Evolutionary conservation across 2,329 filamentous ascomycete species (phyloP).

Genomic region (Cladorrhinum sp.): DNA sequence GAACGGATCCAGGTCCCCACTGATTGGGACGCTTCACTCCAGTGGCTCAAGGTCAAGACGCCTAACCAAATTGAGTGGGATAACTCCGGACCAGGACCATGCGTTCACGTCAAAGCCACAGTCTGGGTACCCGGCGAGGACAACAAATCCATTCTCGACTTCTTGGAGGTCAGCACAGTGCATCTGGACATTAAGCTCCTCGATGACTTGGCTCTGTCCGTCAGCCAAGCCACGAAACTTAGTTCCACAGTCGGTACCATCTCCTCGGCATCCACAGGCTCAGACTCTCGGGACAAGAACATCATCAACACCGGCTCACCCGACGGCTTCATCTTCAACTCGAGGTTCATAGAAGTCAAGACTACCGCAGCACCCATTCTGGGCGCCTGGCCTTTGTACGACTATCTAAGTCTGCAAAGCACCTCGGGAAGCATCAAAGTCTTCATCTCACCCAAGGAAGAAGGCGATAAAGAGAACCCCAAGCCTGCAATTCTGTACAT

Average conservation of each 20-base stretch:
- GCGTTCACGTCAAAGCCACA: slow-evolving; percentile 47
- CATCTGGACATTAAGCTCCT: slow-evolving; percentile 42
- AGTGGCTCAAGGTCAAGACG: slow-evolving; percentile 40
- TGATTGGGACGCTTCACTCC: slow-evolving; percentile 34
- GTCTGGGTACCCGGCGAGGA: slow-evolving; percentile 42
- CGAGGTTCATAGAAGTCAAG: slow-evolving; percentile 40
- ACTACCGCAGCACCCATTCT: slow-evolving; percentile 44
- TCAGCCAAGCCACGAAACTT: slow-evolving; percentile 32
- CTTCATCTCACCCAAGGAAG: slow-evolving; percentile 41
- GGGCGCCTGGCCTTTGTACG: slow-evolving; percentile 52
- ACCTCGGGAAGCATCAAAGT: slow-evolving; percentile 43
- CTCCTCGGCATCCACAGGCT: slow-evolving; percentile 32
- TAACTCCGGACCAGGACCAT: slow-evolving; percentile 35
- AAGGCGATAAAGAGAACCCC: slow-evolving; percentile 34
- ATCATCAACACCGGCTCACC: slow-evolving; percentile 30
- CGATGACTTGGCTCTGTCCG: slow-evolving; percentile 39
- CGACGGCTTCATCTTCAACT: slow-evolving; percentile 41
- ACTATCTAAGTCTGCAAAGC: slow-evolving; percentile 44
- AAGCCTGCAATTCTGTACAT: slow-evolving; percentile 42
- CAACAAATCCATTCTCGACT: slow-evolving; percentile 36
- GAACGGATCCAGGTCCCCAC: slow-evolving; percentile 37
- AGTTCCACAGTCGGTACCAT: slow-evolving; percentile 40
- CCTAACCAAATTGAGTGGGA: slow-evolving; percentile 36
- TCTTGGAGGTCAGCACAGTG: slow-evolving; percentile 36
- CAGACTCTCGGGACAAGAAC: slow-evolving; percentile 26